Conservation (phyloP, 352 stramenopile genomes). For the Globisporangium perplexum region DNA sequence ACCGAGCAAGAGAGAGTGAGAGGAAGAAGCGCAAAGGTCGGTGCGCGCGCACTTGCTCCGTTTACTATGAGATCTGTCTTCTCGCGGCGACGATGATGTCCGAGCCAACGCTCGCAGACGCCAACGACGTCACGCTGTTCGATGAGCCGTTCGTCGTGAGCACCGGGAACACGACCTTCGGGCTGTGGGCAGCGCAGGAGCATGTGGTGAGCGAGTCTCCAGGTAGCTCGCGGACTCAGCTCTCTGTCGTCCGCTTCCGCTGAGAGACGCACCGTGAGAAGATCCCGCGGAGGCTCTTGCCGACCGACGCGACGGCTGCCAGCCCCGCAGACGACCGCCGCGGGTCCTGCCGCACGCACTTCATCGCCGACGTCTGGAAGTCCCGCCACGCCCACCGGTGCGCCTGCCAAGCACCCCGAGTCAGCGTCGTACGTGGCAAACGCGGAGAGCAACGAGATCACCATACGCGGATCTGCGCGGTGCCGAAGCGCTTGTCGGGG, state of each 20-base stretch:
- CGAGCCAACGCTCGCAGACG: background rate
- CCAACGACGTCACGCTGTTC: background rate
- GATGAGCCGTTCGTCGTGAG: background rate
- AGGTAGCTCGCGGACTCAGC: too few species aligned
- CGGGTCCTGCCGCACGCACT: slow-evolving; percentile 53
- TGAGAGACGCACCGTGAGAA: slow-evolving; percentile 32
- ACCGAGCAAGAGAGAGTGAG: background rate
- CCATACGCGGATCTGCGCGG: slow-evolving; percentile 63
- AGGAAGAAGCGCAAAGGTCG: background rate
- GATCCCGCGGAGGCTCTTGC: slow-evolving; percentile 50
- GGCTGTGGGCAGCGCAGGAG: background rate
- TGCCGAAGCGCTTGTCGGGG: slow-evolving; percentile 47
- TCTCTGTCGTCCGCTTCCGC: background rate
- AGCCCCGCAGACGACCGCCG: slow-evolving; percentile 31
- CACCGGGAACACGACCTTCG: slow-evolving; percentile 15
- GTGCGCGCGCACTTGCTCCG: background rate
- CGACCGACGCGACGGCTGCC: slow-evolving; percentile 38
- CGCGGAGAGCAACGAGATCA: background rate
- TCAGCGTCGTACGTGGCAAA: background rate
- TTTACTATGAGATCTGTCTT: slow-evolving; percentile 6
- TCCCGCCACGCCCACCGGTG: slow-evolving; percentile 69
- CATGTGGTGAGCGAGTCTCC: too few species aligned
- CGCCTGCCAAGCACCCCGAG: slow-evolving; percentile 18
- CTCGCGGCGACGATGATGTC: slow-evolving; percentile 9
- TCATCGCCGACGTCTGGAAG: slow-evolving; percentile 64